Conservation (phyloP, 345 rosid species). For the Eucalyptus polybractea region DNA sequence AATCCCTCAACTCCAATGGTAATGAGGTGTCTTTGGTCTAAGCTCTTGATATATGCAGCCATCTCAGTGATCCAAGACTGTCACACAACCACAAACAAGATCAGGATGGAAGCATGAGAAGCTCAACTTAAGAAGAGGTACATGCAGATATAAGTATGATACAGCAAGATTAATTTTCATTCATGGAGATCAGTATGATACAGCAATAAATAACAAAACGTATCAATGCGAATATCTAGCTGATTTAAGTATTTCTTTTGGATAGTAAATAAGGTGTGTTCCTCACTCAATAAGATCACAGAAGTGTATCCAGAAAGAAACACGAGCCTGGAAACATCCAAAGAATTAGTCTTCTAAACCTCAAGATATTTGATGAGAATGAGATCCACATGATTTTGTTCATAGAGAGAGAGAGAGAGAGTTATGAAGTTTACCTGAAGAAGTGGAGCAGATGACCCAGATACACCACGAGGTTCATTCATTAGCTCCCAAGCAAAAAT, state of each 20-base stretch:
- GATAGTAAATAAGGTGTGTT: background rate
- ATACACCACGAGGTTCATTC: constrained; percentile 37
- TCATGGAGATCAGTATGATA: too few species aligned
- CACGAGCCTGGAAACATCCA: background rate
- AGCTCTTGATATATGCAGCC: constrained; percentile 8
- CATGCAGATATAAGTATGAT: too few species aligned
- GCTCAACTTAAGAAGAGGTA: too few species aligned
- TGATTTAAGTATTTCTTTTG: too few species aligned
- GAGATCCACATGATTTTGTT: background rate
- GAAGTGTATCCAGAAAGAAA: background rate
- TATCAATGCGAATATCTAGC: too few species aligned
- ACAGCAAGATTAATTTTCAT: too few species aligned
- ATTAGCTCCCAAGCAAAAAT: constrained; percentile 53
- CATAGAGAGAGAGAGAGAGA: background rate
- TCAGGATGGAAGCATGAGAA: too few species aligned
- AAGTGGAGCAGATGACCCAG: constrained; percentile 17
- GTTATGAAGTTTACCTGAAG: constrained; percentile 20
- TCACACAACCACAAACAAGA: too few species aligned
- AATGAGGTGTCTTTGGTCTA: constrained; percentile 27
- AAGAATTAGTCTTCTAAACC: background rate
- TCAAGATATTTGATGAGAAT: background rate
- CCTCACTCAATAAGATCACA: background rate
- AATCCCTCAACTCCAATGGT: constrained; percentile 41
- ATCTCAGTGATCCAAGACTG: too few species aligned
- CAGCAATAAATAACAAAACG: too few species aligned